Percentiles rank a stretch among this genome's conserved stretches.
Evolutionary conservation across 768 basidiomycete genomes (phyloP).

Genomic region (Gloeophyllum trabeum): DNA sequence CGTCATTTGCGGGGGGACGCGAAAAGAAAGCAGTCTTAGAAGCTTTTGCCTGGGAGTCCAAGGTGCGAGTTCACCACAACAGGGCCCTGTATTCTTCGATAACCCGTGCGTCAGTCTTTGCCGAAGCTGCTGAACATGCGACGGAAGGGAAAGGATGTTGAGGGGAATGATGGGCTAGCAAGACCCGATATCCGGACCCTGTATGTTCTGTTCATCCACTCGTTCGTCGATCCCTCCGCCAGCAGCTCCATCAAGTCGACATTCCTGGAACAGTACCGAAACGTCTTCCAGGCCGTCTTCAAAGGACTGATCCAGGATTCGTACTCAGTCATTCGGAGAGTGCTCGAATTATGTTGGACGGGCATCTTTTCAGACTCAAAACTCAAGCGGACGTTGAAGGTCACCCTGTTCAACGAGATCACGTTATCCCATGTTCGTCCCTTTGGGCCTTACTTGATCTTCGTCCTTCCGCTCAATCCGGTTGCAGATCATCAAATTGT

Average conservation of each 20-base stretch:
- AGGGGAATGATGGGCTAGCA: slow-evolving; percentile 25
- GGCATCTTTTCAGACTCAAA: slow-evolving; percentile 68
- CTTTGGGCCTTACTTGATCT: background rate
- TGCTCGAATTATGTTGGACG: slow-evolving; percentile 69
- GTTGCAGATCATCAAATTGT: slow-evolving; percentile 58
- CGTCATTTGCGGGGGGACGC: slow-evolving; percentile 51
- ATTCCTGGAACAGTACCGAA: slow-evolving; percentile 64
- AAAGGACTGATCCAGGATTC: slow-evolving; percentile 61
- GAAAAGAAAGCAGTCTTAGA: slow-evolving; percentile 57
- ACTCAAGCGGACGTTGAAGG: slow-evolving; percentile 59
- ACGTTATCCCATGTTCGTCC: slow-evolving; percentile 49
- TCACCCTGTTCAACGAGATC: slow-evolving; percentile 58
- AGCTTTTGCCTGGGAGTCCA: slow-evolving; percentile 69
- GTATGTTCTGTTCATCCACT: slow-evolving; percentile 62
- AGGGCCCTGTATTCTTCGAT: slow-evolving; percentile 4
- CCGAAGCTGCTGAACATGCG: slow-evolving; percentile 64
- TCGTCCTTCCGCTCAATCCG: background rate
- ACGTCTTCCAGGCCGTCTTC: slow-evolving; percentile 57
- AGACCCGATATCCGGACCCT: slow-evolving; percentile 75
- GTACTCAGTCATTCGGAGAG: slow-evolving; percentile 42
- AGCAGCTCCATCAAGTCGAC: slow-evolving; percentile 41
- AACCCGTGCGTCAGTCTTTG: slow-evolving; percentile 32
- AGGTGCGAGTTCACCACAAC: slow-evolving; percentile 43
- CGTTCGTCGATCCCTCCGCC: slow-evolving; percentile 46
- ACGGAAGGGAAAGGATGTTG: slow-evolving; percentile 37